phyloP scores from a whole-genome alignment of 495 filamentous ascomycete species.

The Diplogelasinospora grovesii region DNA sequence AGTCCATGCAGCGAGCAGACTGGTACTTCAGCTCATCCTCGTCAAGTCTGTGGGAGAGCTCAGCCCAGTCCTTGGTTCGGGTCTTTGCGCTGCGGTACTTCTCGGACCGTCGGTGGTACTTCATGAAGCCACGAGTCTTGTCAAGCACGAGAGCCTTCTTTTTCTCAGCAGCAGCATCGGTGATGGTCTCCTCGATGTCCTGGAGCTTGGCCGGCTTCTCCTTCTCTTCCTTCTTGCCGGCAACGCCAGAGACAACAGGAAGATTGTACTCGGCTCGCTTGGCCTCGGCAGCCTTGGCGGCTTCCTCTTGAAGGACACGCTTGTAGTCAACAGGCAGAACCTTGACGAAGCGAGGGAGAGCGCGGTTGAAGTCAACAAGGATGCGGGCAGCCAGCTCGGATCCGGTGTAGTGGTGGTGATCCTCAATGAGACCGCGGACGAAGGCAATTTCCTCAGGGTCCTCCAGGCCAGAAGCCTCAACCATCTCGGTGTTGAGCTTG shows the following conservation, averaged over 20 bases:
- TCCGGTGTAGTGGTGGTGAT: constrained; percentile 98
- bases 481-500: constrained; percentile 99
- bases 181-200: constrained; percentile 93
- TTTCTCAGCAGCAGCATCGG: constrained; percentile 81
- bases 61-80: constrained; percentile 88
- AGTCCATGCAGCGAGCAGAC: constrained; percentile 98
- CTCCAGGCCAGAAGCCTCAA: constrained; percentile 81
- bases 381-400: constrained; percentile 95
- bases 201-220: constrained; percentile 76
- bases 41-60: constrained; percentile 80
- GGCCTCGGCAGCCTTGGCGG: constrained; percentile 73
- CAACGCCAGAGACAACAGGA: constrained; percentile 62
- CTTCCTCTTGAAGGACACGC: constrained; percentile 82
- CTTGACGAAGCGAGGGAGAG: constrained; percentile 88
- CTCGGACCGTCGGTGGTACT: constrained; percentile 89
- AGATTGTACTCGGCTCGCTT: constrained; percentile 78
- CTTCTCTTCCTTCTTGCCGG: constrained; percentile 52
- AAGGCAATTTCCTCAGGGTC: constrained; percentile 91
- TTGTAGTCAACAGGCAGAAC: constrained; percentile 97
- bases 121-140: constrained; percentile 99
- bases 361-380: constrained; percentile 93
- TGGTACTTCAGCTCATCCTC: constrained; percentile 99
- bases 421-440: constrained; percentile 89
- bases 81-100: constrained; percentile 89
- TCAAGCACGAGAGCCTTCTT: constrained; percentile 93